Base-by-base conservation (phyloP, 2,329 filamentous ascomycete species). In the Colletotrichum sp. region DNA sequence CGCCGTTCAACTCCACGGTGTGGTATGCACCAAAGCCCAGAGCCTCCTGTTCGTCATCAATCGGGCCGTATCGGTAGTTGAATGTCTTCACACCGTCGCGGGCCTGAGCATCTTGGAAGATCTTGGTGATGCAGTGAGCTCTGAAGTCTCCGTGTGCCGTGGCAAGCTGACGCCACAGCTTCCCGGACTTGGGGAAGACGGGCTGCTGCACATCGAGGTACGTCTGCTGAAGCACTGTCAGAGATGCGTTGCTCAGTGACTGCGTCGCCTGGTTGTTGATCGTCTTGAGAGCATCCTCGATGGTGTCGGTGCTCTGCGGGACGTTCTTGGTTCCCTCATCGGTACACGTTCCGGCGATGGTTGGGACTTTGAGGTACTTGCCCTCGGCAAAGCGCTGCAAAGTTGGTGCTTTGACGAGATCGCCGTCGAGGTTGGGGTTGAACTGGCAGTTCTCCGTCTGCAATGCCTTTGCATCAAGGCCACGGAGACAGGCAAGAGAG, bases 61-160 rank as follows among this genome's bases (percentile, higher is more conserved):
- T 84, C 5, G 95, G 93, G 69, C 93, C 90, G 84, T 92, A 95
- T 52, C 90, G 90, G 82, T 96, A 96, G 80, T 91, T 93, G 89
- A 91, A 96, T 25, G 88, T 79, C 27, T 81, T 32, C 28, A 86
- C 79, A 15, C 84, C 84, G 68, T 85, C 79, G 1, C 72, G 73
- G 2, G 80, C 77, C 36, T 86, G 78, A 1, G 78, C 74, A 6
- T 79, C 77, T 7, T 81, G 83, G 44, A 84, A 76, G 57, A 79
- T 81, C 11, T 85, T 78, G 3, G 83, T 80, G 0, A 84, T 81
- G 61, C 84, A 86, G 80, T 83, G 84, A 52, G 83, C 85, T 27
- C 84, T 79, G 70, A 81, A 80, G 44, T 86, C 81, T 11, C 83
- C 81, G 71, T 85, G 84, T 6, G 78, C 83, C 28, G 84, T 82